These are phyloP conservation scores for Tephrocybe rancida DNA, from an alignment of 768 basidiomycete genomes.

Conservation along the genomic window DNA sequence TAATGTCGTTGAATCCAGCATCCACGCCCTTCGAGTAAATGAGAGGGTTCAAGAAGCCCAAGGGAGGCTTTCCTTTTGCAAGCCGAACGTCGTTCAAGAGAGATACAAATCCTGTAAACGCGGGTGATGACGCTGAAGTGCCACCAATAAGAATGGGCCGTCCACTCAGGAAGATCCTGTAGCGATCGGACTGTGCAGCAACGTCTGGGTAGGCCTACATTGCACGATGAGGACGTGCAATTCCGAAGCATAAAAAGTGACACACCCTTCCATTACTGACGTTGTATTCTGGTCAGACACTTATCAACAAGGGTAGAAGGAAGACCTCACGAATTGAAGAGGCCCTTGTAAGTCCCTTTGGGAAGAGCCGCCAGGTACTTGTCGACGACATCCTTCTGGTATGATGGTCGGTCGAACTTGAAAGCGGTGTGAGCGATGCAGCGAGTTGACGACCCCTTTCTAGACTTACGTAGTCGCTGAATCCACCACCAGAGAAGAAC, in stretches of 20 bases:
- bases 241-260: not conserved
- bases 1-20: conserved; percentile 64
- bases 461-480: conserved; percentile 62
- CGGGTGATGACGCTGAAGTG: conserved; percentile 67
- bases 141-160: conserved; percentile 46
- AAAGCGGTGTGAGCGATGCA: not conserved
- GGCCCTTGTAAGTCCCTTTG: conserved; percentile 51
- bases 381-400: conserved; percentile 49
- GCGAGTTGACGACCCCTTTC: not conserved
- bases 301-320: not conserved
- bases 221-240: not conserved
- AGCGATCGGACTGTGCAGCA: conserved; percentile 55
- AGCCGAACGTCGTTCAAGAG: conserved; percentile 68
- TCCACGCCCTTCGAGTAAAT: conserved; percentile 44
- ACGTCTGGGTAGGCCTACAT: conserved; percentile 65
- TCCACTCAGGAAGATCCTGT: conserved; percentile 50
- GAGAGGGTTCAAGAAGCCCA: conserved; percentile 73
- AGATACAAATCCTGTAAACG: conserved; percentile 65
- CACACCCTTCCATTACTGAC: conserved; percentile 55
- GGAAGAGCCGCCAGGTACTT: conserved; percentile 48
- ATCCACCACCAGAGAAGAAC: conserved; percentile 73
- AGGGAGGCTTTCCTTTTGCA: conserved; percentile 35
- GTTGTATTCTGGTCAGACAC: not conserved
- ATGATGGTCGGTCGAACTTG: conserved; percentile 56
- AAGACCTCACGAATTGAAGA: conserved; percentile 59